Evolutionary conservation across 352 stramenopile genomes (phyloP), one percentile per base, ranked within the genome.

Genomic region (Phytophthora cajani): DNA sequence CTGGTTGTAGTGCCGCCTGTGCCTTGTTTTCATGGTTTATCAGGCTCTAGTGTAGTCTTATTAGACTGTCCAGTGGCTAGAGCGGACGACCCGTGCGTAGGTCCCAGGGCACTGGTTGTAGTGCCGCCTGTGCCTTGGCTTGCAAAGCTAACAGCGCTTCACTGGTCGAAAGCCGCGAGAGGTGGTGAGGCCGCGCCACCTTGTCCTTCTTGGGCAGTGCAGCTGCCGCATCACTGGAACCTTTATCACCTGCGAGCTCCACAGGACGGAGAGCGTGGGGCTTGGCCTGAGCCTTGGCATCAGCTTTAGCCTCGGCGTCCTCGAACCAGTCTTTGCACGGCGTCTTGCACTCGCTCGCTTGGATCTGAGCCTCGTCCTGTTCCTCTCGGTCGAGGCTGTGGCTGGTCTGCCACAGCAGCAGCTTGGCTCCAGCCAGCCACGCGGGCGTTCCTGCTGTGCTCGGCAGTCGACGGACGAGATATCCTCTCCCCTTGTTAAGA

Each of bases 381-480:
- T 84, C 77, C 40, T 91, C 84, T 7, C 80, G 81, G 6, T 74
- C 80, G 4, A 91, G 64, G 63, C 84, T 91, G 47, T 25, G 61
- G 40, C 55, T 80, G 1, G 84, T 91, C 53, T 91, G 84, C 81
- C 84, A 92, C 1, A 92, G 74, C 30, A 90, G 33, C 0, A 90
- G 53, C 62, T 89, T 92, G 0, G 80, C 78, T 9, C 69, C 75
- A 21, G 64, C 66, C 19, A 92, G 67, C 82, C 84, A 92, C 17
- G 68, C 33, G 1, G 80, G 56, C 0, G 44, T 78, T 12, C 33
- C 44, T 8, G 47, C 52, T 12, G 62, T 51, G 25, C 58, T 19
- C 0, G 80, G 67, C 5, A 90, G 79, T 14, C 72, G 72, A 56
- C 72, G 72, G 21, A 92, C 79, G 2, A 92, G 63, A 38, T 90